Percentiles rank a stretch among this genome's conserved stretches.
Evolutionary conservation across 257 asterid species (phyloP).

Genomic region (Solanum corneliomulleri): DNA sequence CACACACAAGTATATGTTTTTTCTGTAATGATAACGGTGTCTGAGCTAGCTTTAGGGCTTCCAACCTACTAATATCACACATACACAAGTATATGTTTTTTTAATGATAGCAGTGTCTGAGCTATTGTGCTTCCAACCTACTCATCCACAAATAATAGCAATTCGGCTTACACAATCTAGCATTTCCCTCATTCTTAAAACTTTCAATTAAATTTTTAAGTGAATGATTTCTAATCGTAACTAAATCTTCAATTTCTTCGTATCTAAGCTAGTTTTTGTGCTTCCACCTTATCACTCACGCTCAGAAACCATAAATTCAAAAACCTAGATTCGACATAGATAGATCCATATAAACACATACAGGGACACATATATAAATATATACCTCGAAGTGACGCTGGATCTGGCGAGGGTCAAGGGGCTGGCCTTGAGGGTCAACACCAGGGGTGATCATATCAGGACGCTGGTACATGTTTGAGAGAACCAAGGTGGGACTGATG

Average conservation of each 20-base stretch:
- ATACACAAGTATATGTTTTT: not conserved
- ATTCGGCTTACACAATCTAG: not conserved
- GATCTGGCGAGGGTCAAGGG: slow-evolving; percentile 63
- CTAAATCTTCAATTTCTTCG: not conserved
- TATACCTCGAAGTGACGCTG: slow-evolving; percentile 64
- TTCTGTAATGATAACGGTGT: not conserved
- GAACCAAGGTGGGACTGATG: slow-evolving; percentile 62
- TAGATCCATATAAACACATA: not conserved
- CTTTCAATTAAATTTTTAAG: not conserved
- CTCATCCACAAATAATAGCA: not conserved
- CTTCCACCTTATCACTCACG: not conserved
- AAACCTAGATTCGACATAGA: not conserved
- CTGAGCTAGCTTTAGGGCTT: not conserved
- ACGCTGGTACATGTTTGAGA: slow-evolving; percentile 79
- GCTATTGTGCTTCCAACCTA: not conserved
- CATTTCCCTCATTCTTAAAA: not conserved
- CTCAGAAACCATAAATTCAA: not conserved
- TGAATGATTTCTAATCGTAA: not conserved
- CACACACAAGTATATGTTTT: not conserved
- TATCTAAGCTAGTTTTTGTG: not conserved
- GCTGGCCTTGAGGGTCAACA: slow-evolving; percentile 72
- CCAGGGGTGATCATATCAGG: slow-evolving; percentile 90
- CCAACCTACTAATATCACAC: not conserved
- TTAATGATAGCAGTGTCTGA: not conserved
- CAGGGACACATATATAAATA: not conserved